Conservation (phyloP, 176 grass and related monocot species). For the Leersia perrieri region DNA sequence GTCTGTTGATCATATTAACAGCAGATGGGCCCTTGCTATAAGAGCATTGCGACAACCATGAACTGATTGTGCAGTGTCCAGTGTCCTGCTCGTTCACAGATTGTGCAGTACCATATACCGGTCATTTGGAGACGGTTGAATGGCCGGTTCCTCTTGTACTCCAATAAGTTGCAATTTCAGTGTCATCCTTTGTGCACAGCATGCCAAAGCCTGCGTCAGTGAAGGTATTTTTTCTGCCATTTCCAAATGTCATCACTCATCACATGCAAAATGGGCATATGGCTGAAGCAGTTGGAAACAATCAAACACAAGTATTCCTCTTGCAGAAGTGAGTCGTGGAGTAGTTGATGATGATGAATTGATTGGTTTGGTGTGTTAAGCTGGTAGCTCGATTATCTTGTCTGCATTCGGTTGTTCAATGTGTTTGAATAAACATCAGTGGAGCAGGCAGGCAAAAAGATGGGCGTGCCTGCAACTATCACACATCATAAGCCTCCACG, state of each 20-base stretch:
- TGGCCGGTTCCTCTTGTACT: background rate
- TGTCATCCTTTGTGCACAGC: background rate
- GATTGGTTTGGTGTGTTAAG: constrained; percentile 1
- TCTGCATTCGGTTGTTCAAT: constrained; percentile 21
- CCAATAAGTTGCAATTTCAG: too few relatives aligned
- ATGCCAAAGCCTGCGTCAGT: background rate
- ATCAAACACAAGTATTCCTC: background rate
- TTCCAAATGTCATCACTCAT: background rate
- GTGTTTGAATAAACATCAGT: background rate
- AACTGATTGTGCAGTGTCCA: constrained; percentile 25
- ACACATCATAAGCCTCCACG: background rate
- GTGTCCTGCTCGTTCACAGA: background rate
- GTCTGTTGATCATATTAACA: constrained; percentile 1
- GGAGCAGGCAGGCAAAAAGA: background rate
- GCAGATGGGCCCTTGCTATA: constrained; percentile 10
- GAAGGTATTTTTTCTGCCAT: background rate
- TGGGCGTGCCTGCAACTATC: constrained; percentile 1
- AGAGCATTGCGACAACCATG: background rate
- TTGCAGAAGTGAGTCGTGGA: background rate
- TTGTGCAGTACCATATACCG: background rate
- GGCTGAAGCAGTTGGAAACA: background rate
- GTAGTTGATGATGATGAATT: constrained; percentile 1
- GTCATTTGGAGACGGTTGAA: background rate
- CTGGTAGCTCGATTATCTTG: background rate
- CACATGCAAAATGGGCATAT: background rate